Evolutionary conservation across 768 basidiomycete genomes (phyloP).

Genomic region (Auriscalpium vulgare): DNA sequence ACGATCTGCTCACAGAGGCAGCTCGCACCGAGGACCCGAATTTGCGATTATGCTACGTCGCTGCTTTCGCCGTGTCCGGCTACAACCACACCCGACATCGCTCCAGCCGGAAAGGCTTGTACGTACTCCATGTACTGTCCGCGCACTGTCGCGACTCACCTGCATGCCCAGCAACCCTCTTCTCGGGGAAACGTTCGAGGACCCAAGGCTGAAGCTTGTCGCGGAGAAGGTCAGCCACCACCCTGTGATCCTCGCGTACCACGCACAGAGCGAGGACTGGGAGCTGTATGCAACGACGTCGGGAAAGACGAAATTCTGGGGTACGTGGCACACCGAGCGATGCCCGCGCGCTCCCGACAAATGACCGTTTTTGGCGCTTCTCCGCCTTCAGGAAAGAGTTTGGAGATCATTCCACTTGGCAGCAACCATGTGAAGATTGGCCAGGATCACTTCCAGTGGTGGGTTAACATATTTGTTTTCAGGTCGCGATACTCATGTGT

Average conservation of each 20-base stretch:
- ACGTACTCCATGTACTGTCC: constrained; percentile 24
- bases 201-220: constrained; percentile 70
- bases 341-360: constrained; percentile 4
- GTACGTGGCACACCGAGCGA: constrained; percentile 34
- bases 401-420: constrained; percentile 81
- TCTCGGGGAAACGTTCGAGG: constrained; percentile 85
- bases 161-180: constrained; percentile 55
- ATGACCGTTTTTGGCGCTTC: constrained; percentile 13
- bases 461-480: constrained; percentile 14
- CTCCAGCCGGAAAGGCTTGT: constrained; percentile 85
- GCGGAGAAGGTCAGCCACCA: constrained; percentile 86
- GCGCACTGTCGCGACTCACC: neutral
- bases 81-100: constrained; percentile 78
- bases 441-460: constrained; percentile 68
- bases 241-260: constrained; percentile 78
- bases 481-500: neutral
- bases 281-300: constrained; percentile 66
- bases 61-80: constrained; percentile 78
- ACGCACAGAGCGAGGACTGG: constrained; percentile 77
- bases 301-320: constrained; percentile 88
- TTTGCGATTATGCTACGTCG: constrained; percentile 66
- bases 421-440: constrained; percentile 60
- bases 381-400: constrained; percentile 59
- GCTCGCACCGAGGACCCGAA: constrained; percentile 47
- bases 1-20: constrained; percentile 59